A percentile compares a stretch with the other conserved stretches of the same genome.
Evolutionary conservation across 139 green algal genomes (phyloP).

Genomic region (Picochlorum costavermella): DNA sequence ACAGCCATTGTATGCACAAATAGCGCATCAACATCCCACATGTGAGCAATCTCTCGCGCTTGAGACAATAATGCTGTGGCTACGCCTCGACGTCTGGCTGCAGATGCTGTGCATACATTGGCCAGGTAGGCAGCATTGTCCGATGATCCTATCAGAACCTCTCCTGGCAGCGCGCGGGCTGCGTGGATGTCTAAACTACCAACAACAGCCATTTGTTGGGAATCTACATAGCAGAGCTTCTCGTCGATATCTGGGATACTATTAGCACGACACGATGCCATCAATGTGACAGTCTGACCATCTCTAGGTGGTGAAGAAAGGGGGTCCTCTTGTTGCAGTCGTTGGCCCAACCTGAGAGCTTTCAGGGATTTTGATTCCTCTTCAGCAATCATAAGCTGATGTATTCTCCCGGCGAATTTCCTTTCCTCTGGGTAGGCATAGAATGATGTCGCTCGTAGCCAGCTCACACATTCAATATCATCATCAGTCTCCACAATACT

Average conservation of each 20-base stretch:
- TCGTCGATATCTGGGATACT: not conserved
- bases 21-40: constrained; percentile 28
- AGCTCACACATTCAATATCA: constrained; percentile 29
- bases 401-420: constrained; percentile 41
- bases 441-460: constrained; percentile 37
- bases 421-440: constrained; percentile 44
- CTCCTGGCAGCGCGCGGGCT: constrained; percentile 23
- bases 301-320: not conserved
- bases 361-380: constrained; percentile 34
- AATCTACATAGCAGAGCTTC: not conserved
- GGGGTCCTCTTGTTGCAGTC: not conserved
- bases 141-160: constrained; percentile 37
- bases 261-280: not conserved
- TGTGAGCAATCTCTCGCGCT: constrained; percentile 13
- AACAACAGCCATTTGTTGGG: constrained; percentile 6
- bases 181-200: constrained; percentile 39
- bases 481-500: constrained; percentile 16
- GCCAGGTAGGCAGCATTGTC: constrained; percentile 38
- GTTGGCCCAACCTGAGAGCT: constrained; percentile 10
- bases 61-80: constrained; percentile 20
- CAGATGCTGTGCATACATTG: constrained; percentile 35
- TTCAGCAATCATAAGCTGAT: constrained; percentile 38
- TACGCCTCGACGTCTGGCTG: constrained; percentile 29
- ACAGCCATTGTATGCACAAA: constrained; percentile 49
- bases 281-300: not conserved